Conservation (phyloP, 2,329 filamentous ascomycete genomes). For the Corynespora cassiicola region DNA sequence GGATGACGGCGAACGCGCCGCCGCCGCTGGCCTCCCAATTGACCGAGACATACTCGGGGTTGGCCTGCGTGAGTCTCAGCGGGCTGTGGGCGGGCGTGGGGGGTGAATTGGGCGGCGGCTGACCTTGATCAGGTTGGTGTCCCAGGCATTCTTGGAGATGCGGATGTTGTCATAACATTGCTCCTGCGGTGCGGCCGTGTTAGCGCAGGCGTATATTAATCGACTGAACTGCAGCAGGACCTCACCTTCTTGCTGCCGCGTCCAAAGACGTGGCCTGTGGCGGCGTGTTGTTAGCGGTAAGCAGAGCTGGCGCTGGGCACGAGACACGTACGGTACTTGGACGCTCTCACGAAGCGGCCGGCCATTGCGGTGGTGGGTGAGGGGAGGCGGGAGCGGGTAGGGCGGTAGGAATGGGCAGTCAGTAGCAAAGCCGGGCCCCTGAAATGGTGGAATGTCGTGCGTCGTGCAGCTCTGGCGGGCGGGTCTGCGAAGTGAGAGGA, state of each 20-base stretch:
- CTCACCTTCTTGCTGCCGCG: constrained; percentile 84
- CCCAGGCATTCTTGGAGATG: constrained; percentile 98
- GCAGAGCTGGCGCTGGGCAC: constrained; percentile 28
- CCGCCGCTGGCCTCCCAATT: constrained; percentile 98
- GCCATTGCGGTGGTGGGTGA: too few relatives aligned
- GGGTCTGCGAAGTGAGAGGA: too few relatives aligned
- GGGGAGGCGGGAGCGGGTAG: too few relatives aligned
- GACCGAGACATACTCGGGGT: constrained; percentile 93
- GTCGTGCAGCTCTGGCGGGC: too few relatives aligned
- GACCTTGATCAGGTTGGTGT: constrained; percentile 98
- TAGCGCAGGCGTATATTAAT: too few relatives aligned
- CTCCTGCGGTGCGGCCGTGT: constrained; percentile 60
- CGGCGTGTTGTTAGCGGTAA: constrained; percentile 29
- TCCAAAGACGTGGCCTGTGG: constrained; percentile 93
- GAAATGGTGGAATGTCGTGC: too few relatives aligned
- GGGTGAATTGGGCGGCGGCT: constrained; percentile 43
- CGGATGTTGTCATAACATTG: constrained; percentile 98
- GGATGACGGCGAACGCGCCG: constrained; percentile 95
- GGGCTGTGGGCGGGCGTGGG: constrained; percentile 27
- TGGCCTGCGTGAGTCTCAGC: constrained; percentile 67
- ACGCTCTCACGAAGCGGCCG: constrained; percentile 75
- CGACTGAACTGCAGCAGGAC: neutral
- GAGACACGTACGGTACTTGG: constrained; percentile 70
- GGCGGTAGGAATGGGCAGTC: constrained; percentile 3
- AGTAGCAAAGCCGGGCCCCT: constrained; percentile 15